A percentile compares a stretch with the other conserved stretches of the same genome.
These are phyloP conservation scores for Hygrocybe punicea DNA, from an alignment of 768 basidiomycete genomes.

Conservation along the genomic window DNA sequence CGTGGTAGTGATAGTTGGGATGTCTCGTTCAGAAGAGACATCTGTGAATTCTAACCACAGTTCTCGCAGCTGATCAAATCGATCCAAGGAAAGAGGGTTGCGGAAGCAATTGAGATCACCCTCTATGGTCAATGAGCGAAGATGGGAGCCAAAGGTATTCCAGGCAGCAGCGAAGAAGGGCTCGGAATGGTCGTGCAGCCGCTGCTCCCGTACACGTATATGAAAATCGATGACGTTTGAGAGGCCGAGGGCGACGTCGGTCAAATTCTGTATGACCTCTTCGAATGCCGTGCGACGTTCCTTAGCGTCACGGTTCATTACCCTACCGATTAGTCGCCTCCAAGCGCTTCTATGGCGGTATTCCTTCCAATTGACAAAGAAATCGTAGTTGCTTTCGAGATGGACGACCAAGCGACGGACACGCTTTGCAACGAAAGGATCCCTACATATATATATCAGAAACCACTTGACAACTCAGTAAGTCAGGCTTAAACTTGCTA, in stretches of 20 bases:
- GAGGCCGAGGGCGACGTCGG: conserved; percentile 30
- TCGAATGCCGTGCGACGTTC: conserved; percentile 12
- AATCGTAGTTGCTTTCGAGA: conserved; percentile 9
- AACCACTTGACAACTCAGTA: background rate
- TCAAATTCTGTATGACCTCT: conserved; percentile 30
- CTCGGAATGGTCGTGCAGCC: conserved; percentile 26
- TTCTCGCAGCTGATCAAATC: conserved; percentile 21
- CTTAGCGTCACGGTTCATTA: conserved; percentile 3
- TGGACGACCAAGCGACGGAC: conserved; percentile 17
- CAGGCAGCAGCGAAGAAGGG: conserved; percentile 38
- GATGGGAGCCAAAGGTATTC: conserved; percentile 37
- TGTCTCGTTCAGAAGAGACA: conserved; percentile 1
- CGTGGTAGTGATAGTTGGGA: background rate
- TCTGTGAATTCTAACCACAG: conserved; percentile 38
- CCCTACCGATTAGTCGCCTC: background rate
- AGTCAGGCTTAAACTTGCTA: background rate
- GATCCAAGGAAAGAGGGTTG: conserved; percentile 13
- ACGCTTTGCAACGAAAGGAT: conserved; percentile 20
- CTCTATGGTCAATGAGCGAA: conserved; percentile 35
- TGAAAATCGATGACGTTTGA: conserved; percentile 33
- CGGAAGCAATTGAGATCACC: conserved; percentile 38
- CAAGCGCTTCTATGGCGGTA: background rate
- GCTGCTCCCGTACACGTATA: conserved; percentile 41
- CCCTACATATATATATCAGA: conserved; percentile 8
- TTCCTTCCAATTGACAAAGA: conserved; percentile 7